Percentiles rank a stretch among this genome's conserved stretches.
Conservation (phyloP, 768 basidiomycete species). For the Phaeotremella fagi region DNA sequence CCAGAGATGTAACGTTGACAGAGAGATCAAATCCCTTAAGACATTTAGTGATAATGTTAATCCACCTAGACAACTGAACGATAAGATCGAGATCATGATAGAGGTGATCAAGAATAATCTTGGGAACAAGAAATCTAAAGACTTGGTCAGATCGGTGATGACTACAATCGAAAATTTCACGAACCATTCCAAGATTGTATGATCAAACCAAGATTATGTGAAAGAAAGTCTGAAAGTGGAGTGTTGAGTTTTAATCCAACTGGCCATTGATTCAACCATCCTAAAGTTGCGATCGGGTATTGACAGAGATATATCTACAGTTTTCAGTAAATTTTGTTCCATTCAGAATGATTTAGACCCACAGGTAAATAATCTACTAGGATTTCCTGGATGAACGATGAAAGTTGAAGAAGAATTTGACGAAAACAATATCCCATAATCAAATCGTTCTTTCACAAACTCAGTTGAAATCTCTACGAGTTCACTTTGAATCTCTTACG, state of each 20-base stretch:
- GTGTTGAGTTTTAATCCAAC: slow-evolving; percentile 94
- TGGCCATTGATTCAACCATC: slow-evolving; percentile 93
- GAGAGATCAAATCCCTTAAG: slow-evolving; percentile 60
- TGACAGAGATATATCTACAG: slow-evolving; percentile 55
- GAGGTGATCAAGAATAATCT: slow-evolving; percentile 26
- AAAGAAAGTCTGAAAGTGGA: slow-evolving; percentile 80
- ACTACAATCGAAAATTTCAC: slow-evolving; percentile 42
- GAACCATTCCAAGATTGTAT: slow-evolving; percentile 69
- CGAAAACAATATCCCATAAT: slow-evolving; percentile 74
- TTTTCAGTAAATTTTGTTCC: slow-evolving; percentile 49
- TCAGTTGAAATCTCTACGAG: background rate
- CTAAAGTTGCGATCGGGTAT: too few species aligned
- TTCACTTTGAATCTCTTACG: slow-evolving; percentile 13
- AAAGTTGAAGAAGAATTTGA: slow-evolving; percentile 65
- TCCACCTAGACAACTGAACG: slow-evolving; percentile 46
- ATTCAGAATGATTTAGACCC: slow-evolving; percentile 23
- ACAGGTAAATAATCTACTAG: slow-evolving; percentile 50
- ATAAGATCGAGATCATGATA: slow-evolving; percentile 38
- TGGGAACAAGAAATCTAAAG: slow-evolving; percentile 33
- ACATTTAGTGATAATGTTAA: slow-evolving; percentile 64
- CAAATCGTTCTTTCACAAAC: slow-evolving; percentile 62
- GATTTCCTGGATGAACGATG: slow-evolving; percentile 52
- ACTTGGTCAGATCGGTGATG: background rate
- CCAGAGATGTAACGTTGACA: slow-evolving; percentile 69
- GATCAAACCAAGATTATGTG: slow-evolving; percentile 63